Conservation (phyloP, 208 protist species). For the Leishmania martiniquensis region DNA sequence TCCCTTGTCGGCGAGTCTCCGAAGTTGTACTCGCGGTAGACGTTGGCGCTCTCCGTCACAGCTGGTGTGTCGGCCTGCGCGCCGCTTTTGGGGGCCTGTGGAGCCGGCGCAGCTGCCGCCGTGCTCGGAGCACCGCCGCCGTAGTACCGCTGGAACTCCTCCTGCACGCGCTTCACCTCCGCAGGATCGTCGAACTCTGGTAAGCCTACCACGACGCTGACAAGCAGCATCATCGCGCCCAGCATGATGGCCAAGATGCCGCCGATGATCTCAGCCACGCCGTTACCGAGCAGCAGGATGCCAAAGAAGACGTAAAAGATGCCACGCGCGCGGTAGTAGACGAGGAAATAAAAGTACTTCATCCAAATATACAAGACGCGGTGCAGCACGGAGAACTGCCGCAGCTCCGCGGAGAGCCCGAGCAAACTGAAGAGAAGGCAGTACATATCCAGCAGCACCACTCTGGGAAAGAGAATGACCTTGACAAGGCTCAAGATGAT, state of each 20-base stretch:
- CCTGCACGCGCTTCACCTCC: conserved; percentile 33
- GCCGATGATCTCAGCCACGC: conserved; percentile 43
- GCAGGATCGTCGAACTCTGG: conserved; percentile 61
- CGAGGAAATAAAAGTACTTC: conserved; percentile 78
- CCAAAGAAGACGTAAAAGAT: conserved; percentile 85
- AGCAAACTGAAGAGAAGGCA: conserved; percentile 71
- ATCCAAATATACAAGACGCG: conserved; percentile 65
- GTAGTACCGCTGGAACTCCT: conserved; percentile 37
- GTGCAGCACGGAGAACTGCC: conserved; percentile 57
- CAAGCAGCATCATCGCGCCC: conserved; percentile 67
- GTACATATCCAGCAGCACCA: conserved; percentile 57
- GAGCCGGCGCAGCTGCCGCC: conserved; percentile 3
- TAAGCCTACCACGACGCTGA: conserved; percentile 48
- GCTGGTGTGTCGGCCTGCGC: conserved; percentile 6
- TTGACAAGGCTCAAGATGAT: conserved; percentile 51
- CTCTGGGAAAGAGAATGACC: conserved; percentile 20
- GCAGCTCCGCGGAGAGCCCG: conserved; percentile 67
- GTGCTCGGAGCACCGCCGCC: conserved; percentile 5
- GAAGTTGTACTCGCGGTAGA: conserved; percentile 16
- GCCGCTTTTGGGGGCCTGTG: not conserved
- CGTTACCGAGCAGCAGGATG: conserved; percentile 49
- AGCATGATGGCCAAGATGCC: conserved; percentile 43
- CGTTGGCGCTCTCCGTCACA: not conserved
- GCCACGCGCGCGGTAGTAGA: conserved; percentile 59
- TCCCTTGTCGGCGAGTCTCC: conserved; percentile 14